phyloP scores from a whole-genome alignment of 2,329 filamentous ascomycete genomes.

The Malbranchea zuffiana region DNA sequence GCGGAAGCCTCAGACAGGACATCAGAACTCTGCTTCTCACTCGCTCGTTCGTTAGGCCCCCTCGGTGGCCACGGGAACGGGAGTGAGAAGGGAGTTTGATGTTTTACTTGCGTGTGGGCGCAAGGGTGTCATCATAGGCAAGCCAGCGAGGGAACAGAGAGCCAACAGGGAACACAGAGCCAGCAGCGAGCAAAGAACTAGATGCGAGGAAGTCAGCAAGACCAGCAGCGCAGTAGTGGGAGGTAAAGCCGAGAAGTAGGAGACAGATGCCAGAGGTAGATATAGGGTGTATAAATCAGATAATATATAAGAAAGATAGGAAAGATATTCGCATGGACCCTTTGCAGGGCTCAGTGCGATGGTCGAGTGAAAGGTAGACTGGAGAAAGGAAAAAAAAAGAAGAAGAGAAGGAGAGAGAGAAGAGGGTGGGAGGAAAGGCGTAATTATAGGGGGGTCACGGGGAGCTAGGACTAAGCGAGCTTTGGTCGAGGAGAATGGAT shows the following conservation, averaged over 20 bases:
- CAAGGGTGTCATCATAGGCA: too few relatives aligned
- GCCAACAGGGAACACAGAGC: background rate
- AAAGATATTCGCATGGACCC: background rate
- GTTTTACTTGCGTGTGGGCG: too few relatives aligned
- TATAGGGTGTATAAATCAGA: background rate
- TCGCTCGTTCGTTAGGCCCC: too few relatives aligned
- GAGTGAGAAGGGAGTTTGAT: too few relatives aligned
- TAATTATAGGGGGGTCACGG: constrained; percentile 10
- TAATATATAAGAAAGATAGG: constrained; percentile 4
- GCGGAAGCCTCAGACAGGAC: too few relatives aligned
- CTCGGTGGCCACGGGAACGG: too few relatives aligned
- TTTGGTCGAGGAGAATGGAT: background rate
- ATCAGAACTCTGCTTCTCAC: too few relatives aligned
- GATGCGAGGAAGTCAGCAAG: background rate
- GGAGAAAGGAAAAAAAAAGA: constrained; percentile 6
- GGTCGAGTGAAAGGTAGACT: background rate
- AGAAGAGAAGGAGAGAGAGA: background rate
- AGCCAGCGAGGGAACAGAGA: too few relatives aligned
- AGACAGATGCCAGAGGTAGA: background rate
- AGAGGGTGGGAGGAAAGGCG: constrained; percentile 3
- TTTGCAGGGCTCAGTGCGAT: too few relatives aligned
- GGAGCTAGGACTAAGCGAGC: constrained; percentile 11
- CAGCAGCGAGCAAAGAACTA: background rate
- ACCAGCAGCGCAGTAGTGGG: too few relatives aligned
- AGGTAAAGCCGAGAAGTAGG: background rate